Evolutionary conservation across 2,329 filamentous ascomycete genomes (phyloP), one percentile per base, ranked within the genome.

Genomic region (Calonectria leucothoes): DNA sequence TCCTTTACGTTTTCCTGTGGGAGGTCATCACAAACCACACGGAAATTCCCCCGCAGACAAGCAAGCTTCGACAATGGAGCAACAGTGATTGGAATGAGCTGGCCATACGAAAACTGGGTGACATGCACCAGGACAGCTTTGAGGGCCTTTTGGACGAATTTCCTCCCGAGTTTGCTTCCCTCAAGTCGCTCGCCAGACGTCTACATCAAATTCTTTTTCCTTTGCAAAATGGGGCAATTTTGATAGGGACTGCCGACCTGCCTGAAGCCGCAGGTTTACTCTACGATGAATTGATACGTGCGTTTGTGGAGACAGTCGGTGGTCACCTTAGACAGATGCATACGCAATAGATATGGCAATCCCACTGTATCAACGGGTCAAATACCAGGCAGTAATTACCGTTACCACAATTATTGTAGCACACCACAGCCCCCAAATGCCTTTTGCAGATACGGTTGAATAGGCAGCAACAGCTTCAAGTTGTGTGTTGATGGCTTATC

Each of bases 1-100:
- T 82, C 35, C 33, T 82, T 6, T 82, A 81, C 23, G 75, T 80
- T 3, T 72, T 82, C 1, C 4, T 82, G 4, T 78, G 74, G 73
- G 67, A 65, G 23, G 25, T 48, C 4, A 65, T 65, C 17, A 35
- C 51, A 6, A 35, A 35, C n/a, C 29, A 23, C 20, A 6, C 27
- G 1, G 51, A 55, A 4, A 20, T 20, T 7, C 51, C 51, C 14
- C 29, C 51, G 14, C 7, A 33, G 17, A 31, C 51, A 14, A 55
- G 51, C 29, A 55, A 6, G 10, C 51, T 55, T 23, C 27, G 27
- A n/a, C 29, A 23, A 17, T 55, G 51, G 51, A 55, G 51, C 29
- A 33, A 33, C 12, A 29, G 51, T 2, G 10, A 23, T 20, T 55
- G 51, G 51, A 6, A 23, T 7, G 51, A 33, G 23, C 11, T 55